Conservation (phyloP, 306 rosid genomes). For the Astragalus glycyphyllos region DNA sequence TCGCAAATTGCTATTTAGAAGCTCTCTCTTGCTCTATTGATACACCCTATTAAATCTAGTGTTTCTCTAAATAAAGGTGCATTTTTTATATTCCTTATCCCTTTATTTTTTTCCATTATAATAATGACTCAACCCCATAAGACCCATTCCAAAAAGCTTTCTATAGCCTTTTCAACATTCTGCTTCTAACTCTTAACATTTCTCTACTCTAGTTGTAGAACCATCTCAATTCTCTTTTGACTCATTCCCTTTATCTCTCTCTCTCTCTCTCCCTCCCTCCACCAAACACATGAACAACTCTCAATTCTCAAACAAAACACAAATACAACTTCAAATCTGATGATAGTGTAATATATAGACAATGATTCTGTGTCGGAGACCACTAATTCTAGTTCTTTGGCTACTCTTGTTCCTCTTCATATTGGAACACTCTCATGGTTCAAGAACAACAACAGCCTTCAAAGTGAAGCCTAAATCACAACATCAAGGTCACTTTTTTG, state of each 20-base stretch:
- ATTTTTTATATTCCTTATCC: neutral
- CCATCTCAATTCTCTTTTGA: conserved; percentile 58
- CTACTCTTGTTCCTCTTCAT: conserved; percentile 57
- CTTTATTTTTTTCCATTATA: conserved; percentile 37
- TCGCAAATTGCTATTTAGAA: too few species aligned
- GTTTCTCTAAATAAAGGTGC: too few species aligned
- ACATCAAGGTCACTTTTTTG: conserved; percentile 74
- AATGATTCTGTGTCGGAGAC: conserved; percentile 62
- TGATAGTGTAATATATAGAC: neutral
- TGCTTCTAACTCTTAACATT: conserved; percentile 48
- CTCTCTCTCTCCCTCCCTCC: conserved; percentile 31
- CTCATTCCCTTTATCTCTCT: conserved; percentile 33
- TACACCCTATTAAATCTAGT: too few species aligned
- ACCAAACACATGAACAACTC: conserved; percentile 21
- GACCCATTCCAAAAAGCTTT: conserved; percentile 64
- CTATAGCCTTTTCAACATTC: conserved; percentile 66
- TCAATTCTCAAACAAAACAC: conserved; percentile 11
- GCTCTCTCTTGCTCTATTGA: too few species aligned
- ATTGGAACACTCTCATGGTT: conserved; percentile 53
- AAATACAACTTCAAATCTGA: conserved; percentile 12
- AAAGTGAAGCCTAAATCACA: conserved; percentile 59
- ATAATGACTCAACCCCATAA: conserved; percentile 57
- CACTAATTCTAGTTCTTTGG: conserved; percentile 44
- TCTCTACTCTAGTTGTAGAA: conserved; percentile 59
- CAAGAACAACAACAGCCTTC: conserved; percentile 60